Evolutionary conservation across 331 rosid species (phyloP), one percentile per base, ranked within the genome.

Genomic region (Phaseolus coccineus): DNA sequence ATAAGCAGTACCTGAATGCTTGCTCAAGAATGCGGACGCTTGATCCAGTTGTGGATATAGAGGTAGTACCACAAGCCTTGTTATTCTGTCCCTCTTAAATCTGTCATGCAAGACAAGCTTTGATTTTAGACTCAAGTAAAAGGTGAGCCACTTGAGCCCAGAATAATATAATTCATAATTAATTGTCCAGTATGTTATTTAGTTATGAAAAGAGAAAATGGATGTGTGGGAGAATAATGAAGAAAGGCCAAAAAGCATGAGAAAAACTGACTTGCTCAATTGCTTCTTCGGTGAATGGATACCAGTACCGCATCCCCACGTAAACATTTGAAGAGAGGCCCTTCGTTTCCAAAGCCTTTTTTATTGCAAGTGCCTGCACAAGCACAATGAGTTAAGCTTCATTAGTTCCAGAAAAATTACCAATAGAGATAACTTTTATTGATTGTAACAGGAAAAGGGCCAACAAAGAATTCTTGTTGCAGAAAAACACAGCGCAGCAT

Each of bases 211-310:
- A 24, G 59, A 33, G 40, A 71, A 66, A 30, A 68, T 35, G 6
- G 25, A 67, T 19, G 4, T 31, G 70, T 75, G 61, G 63, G 74
- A 50, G 30, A 39, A 82, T 28, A 51, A 48, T 28, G 52, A 52
- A 74, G 13, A 46, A 64, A 28, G 40, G 59, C 71, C 77, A 65
- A 73, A 64, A 69, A 24, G 42, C 51, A 55, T 50, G 56, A 72
- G 77, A 19, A 19, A 19, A 78, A 82, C 89, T 74, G 55, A 96
- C 99, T 88, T 89, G 96, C 61, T 89, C 86, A 80, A 96, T 77
- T 63, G 99, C 98, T 88, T 93, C 98, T 87, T 96, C 99, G 3
- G 99, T 96, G 88, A 96, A 96, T 24, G 99, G 99, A 85, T 85
- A 91, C 22, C 22, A 19, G 22, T 19, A 19, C 22, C 22, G 22